Evolutionary conservation across 2,329 filamentous ascomycete genomes (phyloP).

Genomic region (Pseudogymnoascus sp.): DNA sequence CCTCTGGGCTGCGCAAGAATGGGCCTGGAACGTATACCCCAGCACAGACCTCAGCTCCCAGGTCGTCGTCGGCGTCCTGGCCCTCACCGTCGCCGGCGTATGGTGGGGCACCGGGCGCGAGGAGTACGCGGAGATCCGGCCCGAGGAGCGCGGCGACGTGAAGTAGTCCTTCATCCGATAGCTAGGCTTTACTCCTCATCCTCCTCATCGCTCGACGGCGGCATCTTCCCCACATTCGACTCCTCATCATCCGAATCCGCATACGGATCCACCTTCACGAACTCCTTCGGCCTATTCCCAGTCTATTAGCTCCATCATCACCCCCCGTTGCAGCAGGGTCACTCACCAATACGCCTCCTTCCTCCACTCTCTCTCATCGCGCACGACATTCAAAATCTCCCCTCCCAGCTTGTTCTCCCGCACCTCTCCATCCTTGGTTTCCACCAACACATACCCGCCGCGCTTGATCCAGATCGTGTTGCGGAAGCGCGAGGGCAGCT

Average conservation of each 20-base stretch:
- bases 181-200: conserved; percentile 35
- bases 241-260: conserved; percentile 66
- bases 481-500: conserved; percentile 77
- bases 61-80: conserved; percentile 62
- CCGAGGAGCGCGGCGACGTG: conserved; percentile 14
- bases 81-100: conserved; percentile 46
- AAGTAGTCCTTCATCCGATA: conserved; percentile 11
- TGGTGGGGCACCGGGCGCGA: conserved; percentile 30
- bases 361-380: conserved; percentile 85
- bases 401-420: conserved; percentile 71
- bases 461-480: conserved; percentile 91
- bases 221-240: conserved; percentile 76
- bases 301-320: not conserved
- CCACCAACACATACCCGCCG: conserved; percentile 77
- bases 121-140: conserved; percentile 21
- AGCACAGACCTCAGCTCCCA: conserved; percentile 55
- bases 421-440: conserved; percentile 56
- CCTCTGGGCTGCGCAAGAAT: conserved; percentile 59
- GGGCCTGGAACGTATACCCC: conserved; percentile 67
- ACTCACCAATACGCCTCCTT: conserved; percentile 76
- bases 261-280: conserved; percentile 54
- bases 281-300: conserved; percentile 64
- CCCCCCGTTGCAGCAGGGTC: not conserved
- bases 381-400: conserved; percentile 86
- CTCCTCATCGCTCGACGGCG: conserved; percentile 70